Percentiles rank a stretch among this genome's conserved stretches.
These are phyloP conservation scores for Penicillium sumatraense DNA, from an alignment of 2,329 filamentous ascomycete species.

Conservation along the genomic window DNA sequence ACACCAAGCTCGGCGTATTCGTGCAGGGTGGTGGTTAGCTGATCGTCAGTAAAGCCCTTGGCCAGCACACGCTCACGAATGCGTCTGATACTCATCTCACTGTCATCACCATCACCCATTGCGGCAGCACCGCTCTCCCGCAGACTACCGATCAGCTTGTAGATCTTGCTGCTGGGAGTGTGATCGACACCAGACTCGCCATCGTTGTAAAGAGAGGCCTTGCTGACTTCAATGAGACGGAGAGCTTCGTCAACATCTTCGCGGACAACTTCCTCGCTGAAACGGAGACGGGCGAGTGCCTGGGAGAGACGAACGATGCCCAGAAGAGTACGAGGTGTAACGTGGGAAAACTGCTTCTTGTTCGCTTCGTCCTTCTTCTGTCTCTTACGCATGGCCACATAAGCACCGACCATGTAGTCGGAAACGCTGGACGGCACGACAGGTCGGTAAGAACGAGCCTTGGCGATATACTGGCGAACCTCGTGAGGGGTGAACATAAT, in stretches of 20 bases:
- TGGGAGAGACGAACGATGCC: constrained; percentile 92
- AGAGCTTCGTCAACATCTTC: constrained; percentile 97
- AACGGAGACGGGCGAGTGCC: constrained; percentile 88
- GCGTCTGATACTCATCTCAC: constrained; percentile 84
- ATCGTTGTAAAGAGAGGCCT: constrained; percentile 83
- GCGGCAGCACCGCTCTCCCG: constrained; percentile 80
- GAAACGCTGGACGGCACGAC: constrained; percentile 82
- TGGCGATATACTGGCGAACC: constrained; percentile 93
- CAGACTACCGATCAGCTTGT: constrained; percentile 88
- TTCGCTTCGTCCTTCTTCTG: constrained; percentile 89
- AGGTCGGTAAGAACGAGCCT: constrained; percentile 86
- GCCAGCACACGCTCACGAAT: constrained; percentile 91
- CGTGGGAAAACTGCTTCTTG: constrained; percentile 92
- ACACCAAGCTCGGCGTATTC: constrained; percentile 90
- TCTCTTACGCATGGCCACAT: constrained; percentile 90
- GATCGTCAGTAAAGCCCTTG: constrained; percentile 95
- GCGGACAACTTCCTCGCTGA: constrained; percentile 79
- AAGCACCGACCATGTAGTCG: constrained; percentile 96
- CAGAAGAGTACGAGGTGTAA: constrained; percentile 88
- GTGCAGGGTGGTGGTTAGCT: constrained; percentile 82
- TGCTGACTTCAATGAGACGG: constrained; percentile 88
- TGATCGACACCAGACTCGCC: constrained; percentile 66
- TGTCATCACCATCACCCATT: constrained; percentile 72
- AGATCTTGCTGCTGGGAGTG: constrained; percentile 87
- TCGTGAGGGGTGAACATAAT: constrained; percentile 91